Evolutionary conservation across 345 rosid species (phyloP), one percentile per base, ranked within the genome.

Genomic region (Acer negundo): DNA sequence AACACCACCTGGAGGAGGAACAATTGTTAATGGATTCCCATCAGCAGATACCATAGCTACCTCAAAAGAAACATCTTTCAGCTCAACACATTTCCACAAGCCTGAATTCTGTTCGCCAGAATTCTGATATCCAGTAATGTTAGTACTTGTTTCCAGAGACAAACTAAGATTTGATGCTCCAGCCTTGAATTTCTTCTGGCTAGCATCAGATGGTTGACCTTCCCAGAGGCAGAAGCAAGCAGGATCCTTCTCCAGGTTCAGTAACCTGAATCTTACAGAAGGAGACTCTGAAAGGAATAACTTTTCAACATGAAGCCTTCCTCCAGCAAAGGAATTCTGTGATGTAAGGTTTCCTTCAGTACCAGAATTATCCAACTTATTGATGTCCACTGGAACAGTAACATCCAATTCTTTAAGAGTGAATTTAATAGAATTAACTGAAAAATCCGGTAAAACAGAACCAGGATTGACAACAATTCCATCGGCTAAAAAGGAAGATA

Each of bases 1-100:
- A 78, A 92, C 81, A 63, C 99, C 99, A 82, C 97, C 97, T 26
- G 97, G 98, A 79, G 99, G 99, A 87, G 99, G 99, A 86, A 96
- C 83, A 47, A 82, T 77, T 80, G 83, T 84, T 73, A 96, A 82
- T 73, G 99, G 94, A 69, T 76, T 84, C 66, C 98, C 99, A 84
- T 96, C 99, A n/a, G 95, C 89, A 79, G 99, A 87, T 55, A 85
- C 90, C 98, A 94, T 96, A 73, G 98, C 98, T 46, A 87, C 93
- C 82, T 96, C 93, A 67, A 92, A 44, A 71, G 84, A 79, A 66
- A 86, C 90, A 75, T 89, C 92, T 82, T 89, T 89, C 65, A 89
- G 85, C 82, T 91, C 99, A 75, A 96, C 92, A 79, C 97, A 96
- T 63, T 83, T 90, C 97, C 97, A 96, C 77, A 78, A 81, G 78